A percentile compares a stretch with the other conserved stretches of the same genome.
Conservation (phyloP, 352 stramenopile genomes). For the Thalassiosira exigua region DNA sequence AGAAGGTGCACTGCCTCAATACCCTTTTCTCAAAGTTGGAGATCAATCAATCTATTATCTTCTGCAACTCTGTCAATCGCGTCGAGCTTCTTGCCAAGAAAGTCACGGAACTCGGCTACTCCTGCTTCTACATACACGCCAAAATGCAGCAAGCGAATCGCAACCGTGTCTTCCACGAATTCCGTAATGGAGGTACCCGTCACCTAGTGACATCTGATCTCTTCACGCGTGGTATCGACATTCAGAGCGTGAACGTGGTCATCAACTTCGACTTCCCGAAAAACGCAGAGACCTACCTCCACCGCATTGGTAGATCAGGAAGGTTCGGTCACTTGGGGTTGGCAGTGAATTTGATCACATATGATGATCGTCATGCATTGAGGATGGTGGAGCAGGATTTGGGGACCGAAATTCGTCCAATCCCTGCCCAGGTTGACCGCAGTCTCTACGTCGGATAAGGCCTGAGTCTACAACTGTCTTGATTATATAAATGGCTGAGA, state of each 20-base stretch:
- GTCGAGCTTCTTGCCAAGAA: conserved; percentile 99
- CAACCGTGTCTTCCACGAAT: conserved; percentile 99
- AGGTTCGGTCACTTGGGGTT: conserved; percentile 98
- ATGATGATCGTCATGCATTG: conserved; percentile 97
- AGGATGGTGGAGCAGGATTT: conserved; percentile 99
- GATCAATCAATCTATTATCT: too few relatives aligned
- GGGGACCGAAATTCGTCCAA: conserved; percentile 98
- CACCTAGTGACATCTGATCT: conserved; percentile 98
- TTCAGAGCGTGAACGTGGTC: conserved; percentile 99
- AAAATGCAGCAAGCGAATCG: conserved; percentile 99
- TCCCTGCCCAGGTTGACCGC: conserved; percentile 97
- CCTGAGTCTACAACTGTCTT: neutral
- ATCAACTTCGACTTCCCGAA: conserved; percentile 99
- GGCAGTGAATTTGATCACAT: conserved; percentile 99
- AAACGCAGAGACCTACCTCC: conserved; percentile 99
- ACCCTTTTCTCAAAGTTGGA: too few relatives aligned
- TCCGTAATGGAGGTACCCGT: conserved; percentile 96
- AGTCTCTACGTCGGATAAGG: conserved; percentile 95
- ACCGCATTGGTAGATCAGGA: conserved; percentile 98
- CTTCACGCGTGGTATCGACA: conserved; percentile 99
- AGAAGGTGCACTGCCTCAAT: too few relatives aligned
- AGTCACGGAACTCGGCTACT: conserved; percentile 99
- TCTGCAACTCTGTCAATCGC: conserved; percentile 99
- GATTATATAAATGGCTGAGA: too few relatives aligned
- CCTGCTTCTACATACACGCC: conserved; percentile 99